Evolutionary conservation across 2,329 filamentous ascomycete species (phyloP).

Genomic region (Neofusicoccum laricinum): DNA sequence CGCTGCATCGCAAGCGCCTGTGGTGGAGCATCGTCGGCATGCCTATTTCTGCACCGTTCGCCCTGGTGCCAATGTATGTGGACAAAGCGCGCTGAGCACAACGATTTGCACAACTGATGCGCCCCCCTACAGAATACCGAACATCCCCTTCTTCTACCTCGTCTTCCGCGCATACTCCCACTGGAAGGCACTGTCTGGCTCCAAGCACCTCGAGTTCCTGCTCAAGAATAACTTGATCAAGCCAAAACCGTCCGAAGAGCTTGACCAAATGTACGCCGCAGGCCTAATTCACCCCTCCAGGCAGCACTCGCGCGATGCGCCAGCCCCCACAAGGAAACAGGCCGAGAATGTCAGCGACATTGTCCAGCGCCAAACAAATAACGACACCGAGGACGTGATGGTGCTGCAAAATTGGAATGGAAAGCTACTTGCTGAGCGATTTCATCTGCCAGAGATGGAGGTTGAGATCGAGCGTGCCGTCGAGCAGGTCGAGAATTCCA

Average conservation of each 20-base stretch:
- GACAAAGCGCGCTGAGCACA: conserved; percentile 11
- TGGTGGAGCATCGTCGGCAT: conserved; percentile 78
- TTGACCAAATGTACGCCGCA: conserved; percentile 72
- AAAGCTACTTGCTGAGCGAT: conserved; percentile 49
- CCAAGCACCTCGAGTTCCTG: conserved; percentile 80
- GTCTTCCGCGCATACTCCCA: conserved; percentile 71
- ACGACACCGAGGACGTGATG: conserved; percentile 46
- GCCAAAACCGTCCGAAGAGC: conserved; percentile 60
- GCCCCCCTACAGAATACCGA: conserved; percentile 65
- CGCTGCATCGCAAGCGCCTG: conserved; percentile 71
- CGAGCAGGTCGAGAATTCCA: conserved; percentile 47
- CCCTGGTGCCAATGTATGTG: conserved; percentile 78
- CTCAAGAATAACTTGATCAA: conserved; percentile 68
- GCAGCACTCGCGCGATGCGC: conserved; percentile 37
- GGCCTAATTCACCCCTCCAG: conserved; percentile 46
- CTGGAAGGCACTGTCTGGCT: conserved; percentile 68
- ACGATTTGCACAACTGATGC: neutral
- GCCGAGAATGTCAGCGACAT: conserved; percentile 36
- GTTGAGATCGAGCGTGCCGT: conserved; percentile 54
- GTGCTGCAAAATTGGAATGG: conserved; percentile 50
- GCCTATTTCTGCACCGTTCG: conserved; percentile 80
- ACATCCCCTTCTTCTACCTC: conserved; percentile 96
- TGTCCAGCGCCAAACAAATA: conserved; percentile 40
- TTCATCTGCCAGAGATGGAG: conserved; percentile 50
- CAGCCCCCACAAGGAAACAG: conserved; percentile 35